phyloP scores from a whole-genome alignment of 1,284 basidiomycete genomes.

The Ustilago cynodontis region DNA sequence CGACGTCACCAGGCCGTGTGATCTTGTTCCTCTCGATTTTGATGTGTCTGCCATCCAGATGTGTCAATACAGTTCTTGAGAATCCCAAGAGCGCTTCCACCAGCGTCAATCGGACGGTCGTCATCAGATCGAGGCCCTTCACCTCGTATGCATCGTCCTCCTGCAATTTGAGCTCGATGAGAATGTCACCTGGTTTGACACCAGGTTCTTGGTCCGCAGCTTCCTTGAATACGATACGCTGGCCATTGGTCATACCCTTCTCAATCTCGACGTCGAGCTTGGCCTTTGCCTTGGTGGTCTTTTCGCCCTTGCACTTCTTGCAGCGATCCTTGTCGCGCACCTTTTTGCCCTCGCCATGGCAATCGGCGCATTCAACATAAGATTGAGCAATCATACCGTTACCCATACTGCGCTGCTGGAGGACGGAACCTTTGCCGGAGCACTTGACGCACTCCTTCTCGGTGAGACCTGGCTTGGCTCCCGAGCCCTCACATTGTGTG shows the following conservation, averaged over 20 bases:
- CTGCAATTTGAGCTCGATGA: conserved; percentile 81
- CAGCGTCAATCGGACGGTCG: conserved; percentile 73
- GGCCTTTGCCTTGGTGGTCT: conserved; percentile 87
- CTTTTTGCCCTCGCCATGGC: conserved; percentile 82
- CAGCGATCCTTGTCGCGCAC: conserved; percentile 92
- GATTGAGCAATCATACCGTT: conserved; percentile 72
- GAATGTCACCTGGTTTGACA: conserved; percentile 73
- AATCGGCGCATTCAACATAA: conserved; percentile 78
- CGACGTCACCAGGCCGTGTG: conserved; percentile 60
- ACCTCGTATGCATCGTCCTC: conserved; percentile 84
- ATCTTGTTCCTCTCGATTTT: conserved; percentile 50
- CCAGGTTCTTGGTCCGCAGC: conserved; percentile 78
- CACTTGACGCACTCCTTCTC: conserved; percentile 85
- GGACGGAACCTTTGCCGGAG: conserved; percentile 83
- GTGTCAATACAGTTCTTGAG: conserved; percentile 64
- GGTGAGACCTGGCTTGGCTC: conserved; percentile 82
- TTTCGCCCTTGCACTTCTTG: conserved; percentile 93
- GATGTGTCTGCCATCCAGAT: conserved; percentile 65
- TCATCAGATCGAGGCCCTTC: conserved; percentile 81
- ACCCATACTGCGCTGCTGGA: conserved; percentile 71
- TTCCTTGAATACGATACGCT: conserved; percentile 86
- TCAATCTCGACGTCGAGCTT: conserved; percentile 75
- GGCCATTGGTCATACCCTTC: conserved; percentile 85
- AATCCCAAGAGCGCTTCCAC: conserved; percentile 62
- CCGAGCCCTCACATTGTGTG: conserved; percentile 85